Evolutionary conservation across 176 grass and related monocot species (phyloP).

Genomic region (Pontederia crassipes): DNA sequence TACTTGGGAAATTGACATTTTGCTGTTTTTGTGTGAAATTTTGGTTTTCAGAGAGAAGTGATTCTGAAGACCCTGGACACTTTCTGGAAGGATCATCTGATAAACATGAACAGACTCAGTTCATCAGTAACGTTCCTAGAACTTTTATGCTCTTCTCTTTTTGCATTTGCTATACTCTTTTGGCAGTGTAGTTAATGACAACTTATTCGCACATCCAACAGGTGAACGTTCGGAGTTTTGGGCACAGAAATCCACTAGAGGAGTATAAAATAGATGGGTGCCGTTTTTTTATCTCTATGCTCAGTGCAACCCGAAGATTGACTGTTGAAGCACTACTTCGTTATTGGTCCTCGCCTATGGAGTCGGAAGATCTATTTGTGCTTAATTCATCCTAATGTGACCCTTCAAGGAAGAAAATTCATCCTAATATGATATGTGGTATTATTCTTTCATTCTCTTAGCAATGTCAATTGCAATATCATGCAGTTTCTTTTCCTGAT

Average conservation of each 20-base stretch:
- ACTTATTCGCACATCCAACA: conserved; percentile 18
- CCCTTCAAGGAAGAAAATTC: too few species aligned
- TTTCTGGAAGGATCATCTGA: conserved; percentile 88
- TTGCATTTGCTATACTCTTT: neutral
- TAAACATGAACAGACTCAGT: conserved; percentile 99
- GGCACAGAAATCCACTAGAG: conserved; percentile 88
- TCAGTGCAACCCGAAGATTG: conserved; percentile 63
- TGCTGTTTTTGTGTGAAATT: conserved; percentile 13
- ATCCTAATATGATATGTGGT: too few species aligned
- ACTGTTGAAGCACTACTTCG: conserved; percentile 63
- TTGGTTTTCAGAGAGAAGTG: conserved; percentile 57
- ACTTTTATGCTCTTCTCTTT: conserved; percentile 10
- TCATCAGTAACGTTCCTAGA: conserved; percentile 46
- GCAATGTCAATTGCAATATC: too few species aligned
- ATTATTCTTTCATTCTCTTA: too few species aligned
- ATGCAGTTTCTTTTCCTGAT: too few species aligned
- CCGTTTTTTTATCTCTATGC: conserved; percentile 93
- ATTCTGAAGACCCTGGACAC: conserved; percentile 83
- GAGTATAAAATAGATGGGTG: conserved; percentile 97
- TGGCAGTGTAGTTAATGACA: neutral
- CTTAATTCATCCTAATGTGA: too few species aligned
- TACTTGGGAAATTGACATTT: conserved; percentile 14
- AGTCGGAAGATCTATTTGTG: conserved; percentile 52
- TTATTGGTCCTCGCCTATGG: conserved; percentile 76
- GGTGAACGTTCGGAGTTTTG: conserved; percentile 97